Evolutionary conservation across 2,329 filamentous ascomycete species (phyloP), one percentile per base, ranked within the genome.

Genomic region (Escovopsis sp.): DNA sequence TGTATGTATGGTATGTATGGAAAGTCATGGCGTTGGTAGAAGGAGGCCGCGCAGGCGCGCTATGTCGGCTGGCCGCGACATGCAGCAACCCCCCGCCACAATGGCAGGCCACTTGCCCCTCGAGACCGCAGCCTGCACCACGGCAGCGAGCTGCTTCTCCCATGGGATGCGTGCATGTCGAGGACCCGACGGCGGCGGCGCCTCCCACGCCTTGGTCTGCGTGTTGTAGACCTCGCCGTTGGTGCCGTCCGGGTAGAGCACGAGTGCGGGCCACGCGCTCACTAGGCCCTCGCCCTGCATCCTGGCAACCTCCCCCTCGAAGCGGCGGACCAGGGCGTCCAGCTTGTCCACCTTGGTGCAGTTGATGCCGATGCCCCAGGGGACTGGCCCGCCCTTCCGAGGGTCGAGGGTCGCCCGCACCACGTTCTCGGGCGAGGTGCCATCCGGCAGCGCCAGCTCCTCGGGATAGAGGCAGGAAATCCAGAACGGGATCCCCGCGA

Each of bases 171-270:
- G 66, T 53, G 1, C 49, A 49, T 49, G 48, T 44, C 6, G 52
- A 10, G 28, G 6, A 47, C 8, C 51, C 47, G 0, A 15, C 6
- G 41, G 32, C n/a, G 56, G 52, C 0, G 62, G 63, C 1, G 62
- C 44, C 48, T 70, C 71, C 80, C 80, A 84, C 41, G 59, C 62
- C 52, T 80, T 72, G 6, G 74, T 77, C 0, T 58, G 60, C 1
- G 77, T 79, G 55, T 83, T 74, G 58, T 83, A 83, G 1, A 78
- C 68, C 57, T 82, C 75, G 0, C 76, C 77, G 38, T 76, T 77
- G 2, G 80, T 82, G 0, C 79, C 79, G 55, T 84, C 80, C 0
- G 80, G 80, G 54, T 82, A 83, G 15, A 83, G 51, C 4, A 83
- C 70, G 42, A 83, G 56, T 18, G 63, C 66, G 1, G 77, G 77